Percentiles rank a stretch among this genome's conserved stretches.
These are phyloP conservation scores for Dryadomyces quercus-mongolicae DNA, from an alignment of 2,329 filamentous ascomycete genomes.

Conservation along the genomic window DNA sequence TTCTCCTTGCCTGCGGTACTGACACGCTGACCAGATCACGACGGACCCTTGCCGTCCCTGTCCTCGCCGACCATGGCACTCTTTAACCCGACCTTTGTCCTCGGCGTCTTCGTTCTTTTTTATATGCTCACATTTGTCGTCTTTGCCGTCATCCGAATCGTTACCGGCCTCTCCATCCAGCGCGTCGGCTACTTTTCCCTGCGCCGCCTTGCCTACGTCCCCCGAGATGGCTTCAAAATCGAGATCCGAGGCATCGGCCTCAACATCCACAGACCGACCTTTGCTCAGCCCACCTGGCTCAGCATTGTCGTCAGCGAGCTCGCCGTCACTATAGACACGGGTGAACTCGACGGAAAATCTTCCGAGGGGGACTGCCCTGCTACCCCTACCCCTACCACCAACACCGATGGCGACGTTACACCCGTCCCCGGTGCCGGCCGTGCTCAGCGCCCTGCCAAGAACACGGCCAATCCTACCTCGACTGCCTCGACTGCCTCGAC, in stretches of 20 bases:
- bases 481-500: too few relatives aligned
- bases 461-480: too few relatives aligned
- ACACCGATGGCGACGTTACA: constrained; percentile 3
- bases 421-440: not conserved
- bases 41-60: too few relatives aligned
- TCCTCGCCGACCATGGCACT: constrained; percentile 40
- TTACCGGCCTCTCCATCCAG: constrained; percentile 92
- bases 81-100: constrained; percentile 66
- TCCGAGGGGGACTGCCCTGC: constrained; percentile 25
- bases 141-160: constrained; percentile 83
- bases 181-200: constrained; percentile 87
- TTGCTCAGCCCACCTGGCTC: constrained; percentile 93
- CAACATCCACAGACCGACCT: constrained; percentile 83
- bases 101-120: constrained; percentile 72
- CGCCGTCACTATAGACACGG: constrained; percentile 69
- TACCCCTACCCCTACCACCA: constrained; percentile 2
- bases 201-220: constrained; percentile 79
- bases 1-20: too few relatives aligned
- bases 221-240: constrained; percentile 76
- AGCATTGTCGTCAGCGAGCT: constrained; percentile 82
- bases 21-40: too few relatives aligned
- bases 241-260: constrained; percentile 83
- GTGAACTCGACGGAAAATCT: constrained; percentile 50
- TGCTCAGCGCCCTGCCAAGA: too few relatives aligned
- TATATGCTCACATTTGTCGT: constrained; percentile 89